Evolutionary conservation across 257 asterid genomes (phyloP).

Genomic region (Nicotiana obtusifolia): DNA sequence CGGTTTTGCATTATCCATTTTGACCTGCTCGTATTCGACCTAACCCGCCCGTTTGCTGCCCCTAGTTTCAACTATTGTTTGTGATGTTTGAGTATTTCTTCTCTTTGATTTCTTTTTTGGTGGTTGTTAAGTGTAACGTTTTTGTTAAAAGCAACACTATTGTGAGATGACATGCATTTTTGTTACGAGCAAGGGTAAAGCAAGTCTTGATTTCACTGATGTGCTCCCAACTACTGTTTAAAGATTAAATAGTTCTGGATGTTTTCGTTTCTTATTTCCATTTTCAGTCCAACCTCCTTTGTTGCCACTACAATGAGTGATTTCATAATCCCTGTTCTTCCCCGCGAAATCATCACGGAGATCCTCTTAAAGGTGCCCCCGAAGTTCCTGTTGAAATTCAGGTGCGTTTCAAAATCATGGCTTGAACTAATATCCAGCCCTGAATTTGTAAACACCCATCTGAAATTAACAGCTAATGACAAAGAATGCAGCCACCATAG

Average conservation of each 20-base stretch:
- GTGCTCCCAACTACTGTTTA: no score
- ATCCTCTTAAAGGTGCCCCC: background rate
- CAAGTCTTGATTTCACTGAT: no score
- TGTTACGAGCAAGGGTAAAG: no score
- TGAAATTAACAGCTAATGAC: background rate
- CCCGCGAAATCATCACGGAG: background rate
- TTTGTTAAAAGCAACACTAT: no score
- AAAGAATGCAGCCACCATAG: background rate
- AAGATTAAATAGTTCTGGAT: background rate
- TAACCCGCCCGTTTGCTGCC: no score
- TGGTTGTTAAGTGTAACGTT: background rate
- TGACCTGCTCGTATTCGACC: no score
- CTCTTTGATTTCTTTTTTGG: background rate
- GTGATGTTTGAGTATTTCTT: background rate
- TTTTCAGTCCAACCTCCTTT: no score
- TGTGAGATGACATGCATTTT: no score
- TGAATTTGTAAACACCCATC: background rate
- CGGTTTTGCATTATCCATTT: no score
- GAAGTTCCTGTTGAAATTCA: background rate
- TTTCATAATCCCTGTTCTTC: background rate
- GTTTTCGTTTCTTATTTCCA: no score
- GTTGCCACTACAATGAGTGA: no score
- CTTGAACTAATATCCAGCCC: background rate
- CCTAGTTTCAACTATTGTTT: no score
- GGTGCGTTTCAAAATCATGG: slow-evolving; percentile 1